Evolutionary conservation across 345 rosid genomes (phyloP).

Genomic region (Eucalyptus regnans): DNA sequence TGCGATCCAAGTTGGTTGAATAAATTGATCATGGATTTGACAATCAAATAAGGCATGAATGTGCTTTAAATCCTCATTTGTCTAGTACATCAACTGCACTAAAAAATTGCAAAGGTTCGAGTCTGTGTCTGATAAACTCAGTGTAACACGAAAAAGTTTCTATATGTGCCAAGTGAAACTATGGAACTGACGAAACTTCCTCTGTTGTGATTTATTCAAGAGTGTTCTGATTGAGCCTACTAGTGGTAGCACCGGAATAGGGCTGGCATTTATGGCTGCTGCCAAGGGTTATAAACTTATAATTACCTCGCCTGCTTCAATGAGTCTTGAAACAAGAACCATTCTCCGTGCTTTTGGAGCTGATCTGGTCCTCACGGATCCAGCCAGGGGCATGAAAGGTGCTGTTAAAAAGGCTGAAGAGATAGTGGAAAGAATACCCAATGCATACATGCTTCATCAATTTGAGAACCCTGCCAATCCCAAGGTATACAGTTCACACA

Average conservation of each 20-base stretch:
- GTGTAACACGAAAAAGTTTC: neutral
- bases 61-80: neutral
- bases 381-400: slow-evolving; percentile 56
- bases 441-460: slow-evolving; percentile 52
- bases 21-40: neutral
- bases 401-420: slow-evolving; percentile 63
- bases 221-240: slow-evolving; percentile 63
- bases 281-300: slow-evolving; percentile 59
- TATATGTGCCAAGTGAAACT: neutral
- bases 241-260: slow-evolving; percentile 67
- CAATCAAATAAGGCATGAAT: neutral
- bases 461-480: slow-evolving; percentile 72
- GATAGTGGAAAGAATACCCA: slow-evolving; percentile 46
- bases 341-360: slow-evolving; percentile 72
- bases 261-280: slow-evolving; percentile 68
- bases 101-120: neutral
- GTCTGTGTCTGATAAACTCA: neutral
- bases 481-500: slow-evolving; percentile 23
- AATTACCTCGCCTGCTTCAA: slow-evolving; percentile 63
- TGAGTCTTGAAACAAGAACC: slow-evolving; percentile 72
- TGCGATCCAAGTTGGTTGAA: neutral
- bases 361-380: slow-evolving; percentile 60
- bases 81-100: neutral
- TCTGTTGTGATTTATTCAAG: slow-evolving; percentile 8
- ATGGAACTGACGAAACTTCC: neutral